Conservation (phyloP, 129 eudicot species). For the sunflower (Helianthus annuus) region DNA sequence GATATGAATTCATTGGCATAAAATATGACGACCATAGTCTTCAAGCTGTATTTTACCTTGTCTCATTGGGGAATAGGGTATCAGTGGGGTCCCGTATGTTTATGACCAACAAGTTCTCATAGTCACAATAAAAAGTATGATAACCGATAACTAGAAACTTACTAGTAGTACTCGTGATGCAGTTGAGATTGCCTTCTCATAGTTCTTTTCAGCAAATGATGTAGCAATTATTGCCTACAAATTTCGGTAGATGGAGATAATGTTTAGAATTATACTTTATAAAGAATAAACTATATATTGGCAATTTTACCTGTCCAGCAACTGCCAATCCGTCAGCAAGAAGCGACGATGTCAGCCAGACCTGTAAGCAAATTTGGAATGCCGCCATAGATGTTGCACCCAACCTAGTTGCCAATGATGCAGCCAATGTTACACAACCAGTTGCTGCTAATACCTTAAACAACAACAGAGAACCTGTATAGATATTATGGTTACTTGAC, state of each 20-base stretch:
- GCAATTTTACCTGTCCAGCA: slow-evolving; percentile 71
- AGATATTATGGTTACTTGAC: too few species aligned
- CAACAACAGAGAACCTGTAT: too few species aligned
- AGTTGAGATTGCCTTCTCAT: slow-evolving; percentile 71
- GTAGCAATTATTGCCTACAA: slow-evolving; percentile 86
- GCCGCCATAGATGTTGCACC: slow-evolving; percentile 81
- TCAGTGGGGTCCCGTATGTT: too few species aligned
- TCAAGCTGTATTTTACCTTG: too few species aligned
- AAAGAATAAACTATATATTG: background rate
- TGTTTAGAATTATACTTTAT: background rate
- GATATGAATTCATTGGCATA: background rate
- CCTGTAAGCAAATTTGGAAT: slow-evolving; percentile 80
- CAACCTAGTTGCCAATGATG: slow-evolving; percentile 76
- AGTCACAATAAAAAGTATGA: background rate
- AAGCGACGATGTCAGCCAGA: slow-evolving; percentile 87
- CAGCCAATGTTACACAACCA: slow-evolving; percentile 80
- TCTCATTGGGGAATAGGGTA: background rate
- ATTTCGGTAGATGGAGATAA: background rate
- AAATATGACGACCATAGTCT: background rate
- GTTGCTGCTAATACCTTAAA: slow-evolving; percentile 23
- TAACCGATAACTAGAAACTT: background rate
- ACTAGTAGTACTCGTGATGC: slow-evolving; percentile 88
- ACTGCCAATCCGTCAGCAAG: slow-evolving; percentile 94
- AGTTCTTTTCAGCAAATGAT: slow-evolving; percentile 89
- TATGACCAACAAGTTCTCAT: too few species aligned